Base-by-base conservation (phyloP, 1,284 basidiomycete species). In the Puccinia coronata region DNA sequence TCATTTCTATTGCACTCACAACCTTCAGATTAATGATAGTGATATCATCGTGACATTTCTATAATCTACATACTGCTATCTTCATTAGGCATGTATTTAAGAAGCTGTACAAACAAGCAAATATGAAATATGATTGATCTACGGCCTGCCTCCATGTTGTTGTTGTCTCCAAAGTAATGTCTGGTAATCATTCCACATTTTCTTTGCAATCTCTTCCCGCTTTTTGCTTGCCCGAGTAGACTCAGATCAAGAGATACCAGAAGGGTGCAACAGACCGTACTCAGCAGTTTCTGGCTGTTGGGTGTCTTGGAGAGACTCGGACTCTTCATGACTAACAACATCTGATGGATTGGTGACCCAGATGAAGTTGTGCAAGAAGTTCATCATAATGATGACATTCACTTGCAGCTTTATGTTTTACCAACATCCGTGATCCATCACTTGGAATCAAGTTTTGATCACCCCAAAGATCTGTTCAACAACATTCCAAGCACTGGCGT, bases 381-480 rank as follows among this genome's bases (percentile, higher is more conserved):
- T n/a, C 67, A 70, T 70, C 28, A 70, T 25, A 49, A 70, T 70
- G 12, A 70, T 51, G 11, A 34, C 43, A 41, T 70, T 67, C 18
- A 67, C 65, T 43, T 67, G 65, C 23, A 43, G 41, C 16, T 6
- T 23, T 6, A 70, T 70, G 12, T 28, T 14, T 41, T 70, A 70
- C 28, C 36, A 5, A n/a, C 67, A 70, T 1, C 67, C 67, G 6
- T 2, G 1, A 2, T 28, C 4, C 2, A 70, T 31, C 20, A 70
- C 41, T 4, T 20, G 8, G n/a, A 70, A 51, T 12, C 43, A 3
- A 3, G 9, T 82, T 78, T 83, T 80, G 18, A 80, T 34, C 16
- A 83, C 71, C 11, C 82, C 82, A 77, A 83, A 83, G 5, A 65
- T 49, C 6, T 67, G 55, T 57, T 83, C 82, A 47, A 82, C 70